Evolutionary conservation across 805 yeast species (phyloP).

Genomic region (Wickerhamiella sorbophila): DNA sequence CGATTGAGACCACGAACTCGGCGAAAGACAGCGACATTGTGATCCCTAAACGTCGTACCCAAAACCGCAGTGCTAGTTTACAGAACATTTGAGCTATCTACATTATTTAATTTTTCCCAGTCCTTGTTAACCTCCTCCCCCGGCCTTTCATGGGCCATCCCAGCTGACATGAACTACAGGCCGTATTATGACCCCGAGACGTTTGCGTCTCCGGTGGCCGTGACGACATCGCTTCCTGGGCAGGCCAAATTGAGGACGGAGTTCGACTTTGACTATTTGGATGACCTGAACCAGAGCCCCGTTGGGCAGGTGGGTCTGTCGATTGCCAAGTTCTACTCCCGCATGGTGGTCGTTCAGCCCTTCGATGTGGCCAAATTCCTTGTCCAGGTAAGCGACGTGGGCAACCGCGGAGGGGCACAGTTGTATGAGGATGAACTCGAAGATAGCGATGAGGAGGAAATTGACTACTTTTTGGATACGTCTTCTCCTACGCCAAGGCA

Average conservation of each 20-base stretch:
- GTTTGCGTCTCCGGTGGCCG: constrained; percentile 2
- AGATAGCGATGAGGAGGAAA: constrained; percentile 31
- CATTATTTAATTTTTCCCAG: not conserved
- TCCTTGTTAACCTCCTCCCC: not conserved
- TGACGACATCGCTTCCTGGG: not conserved
- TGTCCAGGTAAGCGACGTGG: constrained; percentile 56
- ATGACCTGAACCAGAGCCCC: constrained; percentile 33
- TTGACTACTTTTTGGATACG: constrained; percentile 29
- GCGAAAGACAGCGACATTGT: constrained; percentile 1
- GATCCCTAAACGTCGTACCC: constrained; percentile 5
- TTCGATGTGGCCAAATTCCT: constrained; percentile 69
- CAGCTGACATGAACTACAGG: constrained; percentile 4
- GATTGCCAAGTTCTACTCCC: constrained; percentile 53
- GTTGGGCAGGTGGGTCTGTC: constrained; percentile 44
- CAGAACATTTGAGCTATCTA: not conserved
- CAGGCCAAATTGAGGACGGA: not conserved
- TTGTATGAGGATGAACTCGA: constrained; percentile 14
- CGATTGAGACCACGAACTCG: constrained; percentile 9
- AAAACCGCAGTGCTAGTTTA: not conserved
- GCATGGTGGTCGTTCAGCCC: constrained; percentile 67
- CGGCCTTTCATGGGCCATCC: not conserved
- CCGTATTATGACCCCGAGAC: constrained; percentile 2
- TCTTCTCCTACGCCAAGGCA: not conserved
- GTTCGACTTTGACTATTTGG: constrained; percentile 18
- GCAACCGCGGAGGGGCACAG: constrained; percentile 5